Base-by-base conservation (phyloP, 805 yeast genomes). In the Priceomyces melissophilus region DNA sequence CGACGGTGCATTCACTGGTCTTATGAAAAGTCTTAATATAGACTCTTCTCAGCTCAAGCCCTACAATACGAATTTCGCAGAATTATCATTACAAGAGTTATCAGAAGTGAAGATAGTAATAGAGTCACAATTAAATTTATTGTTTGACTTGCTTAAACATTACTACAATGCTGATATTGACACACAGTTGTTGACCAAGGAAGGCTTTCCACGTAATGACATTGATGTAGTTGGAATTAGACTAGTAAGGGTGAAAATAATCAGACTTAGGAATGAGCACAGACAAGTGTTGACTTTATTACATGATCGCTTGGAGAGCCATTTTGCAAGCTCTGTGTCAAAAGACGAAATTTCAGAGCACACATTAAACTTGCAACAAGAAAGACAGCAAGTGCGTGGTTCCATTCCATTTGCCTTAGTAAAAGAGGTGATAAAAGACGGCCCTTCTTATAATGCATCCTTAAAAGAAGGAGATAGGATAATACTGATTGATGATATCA, bases 191-290 rank as follows among this genome's bases (percentile, higher is more conserved):
- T 61, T 86, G 2, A 78, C 84, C 0, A 43, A 53, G 0, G 96
- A 91, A 54, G 96, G 97, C 14, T 91, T 78, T 52, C 99, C 99
- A 1, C 66, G 97, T 32, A 60, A 69, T 12, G 97, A 91, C 54
- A 73, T 91, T 20, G 95, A 91, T 53, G 84, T 91, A 3, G 78
- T 88, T 11, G 54, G 67, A 14, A 69, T 88, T 10, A 66, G 96
- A 39, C 58, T 75, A 8, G 55, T 81, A 1, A 65, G 96, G 43
- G 75, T 80, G 8, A 76, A 75, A 52, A 78, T 90, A 26, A 79
- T 84, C 28, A 68, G 84, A 39, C 65, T 84, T 30, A 69, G 82
- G 43, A 90, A 88, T 53, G 97, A 91, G 60, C 69, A 81, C 47
- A 69, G 67, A 36, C 57, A 53, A 11, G 62, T 87, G 6, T 55